Conservation (phyloP, 352 stramenopile species). For the Globisporangium cederbergense region DNA sequence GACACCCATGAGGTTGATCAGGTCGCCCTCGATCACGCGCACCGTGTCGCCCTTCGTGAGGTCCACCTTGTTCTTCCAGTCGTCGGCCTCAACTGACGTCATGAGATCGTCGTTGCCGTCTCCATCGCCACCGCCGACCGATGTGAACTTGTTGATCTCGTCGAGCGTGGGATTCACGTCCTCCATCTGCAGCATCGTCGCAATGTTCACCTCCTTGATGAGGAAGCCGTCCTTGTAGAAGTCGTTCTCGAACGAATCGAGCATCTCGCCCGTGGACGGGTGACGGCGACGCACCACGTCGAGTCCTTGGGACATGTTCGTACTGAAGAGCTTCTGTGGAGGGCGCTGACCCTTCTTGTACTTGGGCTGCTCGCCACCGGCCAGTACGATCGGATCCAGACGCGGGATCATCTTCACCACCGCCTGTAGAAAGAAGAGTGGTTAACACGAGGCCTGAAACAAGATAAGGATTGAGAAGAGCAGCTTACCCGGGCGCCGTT, state of each 20-base stretch:
- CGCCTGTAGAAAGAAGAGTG: conserved; percentile 28
- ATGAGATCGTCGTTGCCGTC: conserved; percentile 69
- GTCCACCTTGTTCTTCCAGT: conserved; percentile 89
- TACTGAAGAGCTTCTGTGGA: conserved; percentile 83
- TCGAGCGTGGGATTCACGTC: conserved; percentile 85
- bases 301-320: conserved; percentile 54
- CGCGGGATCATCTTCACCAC: conserved; percentile 86
- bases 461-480: background rate
- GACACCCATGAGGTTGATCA: conserved; percentile 89
- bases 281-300: conserved; percentile 72
- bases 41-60: conserved; percentile 89
- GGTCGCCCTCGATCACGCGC: conserved; percentile 82
- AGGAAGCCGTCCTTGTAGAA: conserved; percentile 88
- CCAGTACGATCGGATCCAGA: conserved; percentile 70
- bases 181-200: conserved; percentile 81
- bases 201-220: conserved; percentile 86
- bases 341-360: conserved; percentile 88
- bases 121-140: conserved; percentile 55
- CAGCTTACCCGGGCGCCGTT: conserved; percentile 65
- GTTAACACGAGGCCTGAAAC: background rate
- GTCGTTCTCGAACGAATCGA: conserved; percentile 87
- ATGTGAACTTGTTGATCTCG: conserved; percentile 88
- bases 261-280: conserved; percentile 75
- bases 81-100: conserved; percentile 68
- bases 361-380: conserved; percentile 74